These are phyloP conservation scores for Cubamyces lactineus DNA, from an alignment of 768 basidiomycete species.

Conservation along the genomic window DNA sequence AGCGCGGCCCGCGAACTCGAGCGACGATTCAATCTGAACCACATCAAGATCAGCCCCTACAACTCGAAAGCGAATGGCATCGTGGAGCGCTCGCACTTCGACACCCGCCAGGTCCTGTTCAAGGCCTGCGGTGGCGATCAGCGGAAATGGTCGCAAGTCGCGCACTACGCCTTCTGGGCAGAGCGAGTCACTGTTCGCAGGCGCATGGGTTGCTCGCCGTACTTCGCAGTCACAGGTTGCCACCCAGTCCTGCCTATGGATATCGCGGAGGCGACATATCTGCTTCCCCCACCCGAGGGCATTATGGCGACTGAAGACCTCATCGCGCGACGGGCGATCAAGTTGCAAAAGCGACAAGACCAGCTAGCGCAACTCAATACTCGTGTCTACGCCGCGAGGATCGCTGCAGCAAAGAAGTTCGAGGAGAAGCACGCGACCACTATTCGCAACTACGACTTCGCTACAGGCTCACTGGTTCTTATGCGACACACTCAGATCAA, in stretches of 20 bases:
- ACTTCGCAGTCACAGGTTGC: slow-evolving; percentile 23
- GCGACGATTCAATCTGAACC: slow-evolving; percentile 35
- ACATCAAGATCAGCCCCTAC: slow-evolving; percentile 46
- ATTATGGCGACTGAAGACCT: slow-evolving; percentile 14
- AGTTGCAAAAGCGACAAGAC: slow-evolving; percentile 2
- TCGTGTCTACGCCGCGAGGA: slow-evolving; percentile 2
- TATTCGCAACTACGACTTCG: slow-evolving; percentile 28
- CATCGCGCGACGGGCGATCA: slow-evolving; percentile 1
- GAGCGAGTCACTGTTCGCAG: slow-evolving; percentile 38
- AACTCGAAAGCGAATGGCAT: slow-evolving; percentile 47
- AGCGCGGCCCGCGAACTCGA: slow-evolving; percentile 29
- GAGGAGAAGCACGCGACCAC: not conserved
- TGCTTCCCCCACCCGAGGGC: slow-evolving; percentile 7
- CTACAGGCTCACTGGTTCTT: slow-evolving; percentile 29
- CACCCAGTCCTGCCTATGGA: slow-evolving; percentile 29
- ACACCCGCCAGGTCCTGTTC: slow-evolving; percentile 39
- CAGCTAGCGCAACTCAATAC: not conserved
- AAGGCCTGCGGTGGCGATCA: slow-evolving; percentile 35
- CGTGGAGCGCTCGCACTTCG: slow-evolving; percentile 37
- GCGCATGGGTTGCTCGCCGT: slow-evolving; percentile 38
- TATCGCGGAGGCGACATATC: slow-evolving; percentile 26
- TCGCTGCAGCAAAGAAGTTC: slow-evolving; percentile 1
- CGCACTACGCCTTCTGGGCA: slow-evolving; percentile 39
- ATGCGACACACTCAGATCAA: slow-evolving; percentile 32
- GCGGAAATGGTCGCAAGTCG: slow-evolving; percentile 28